phyloP scores from a whole-genome alignment of 225 moss, liverwort and hornwort species.

The Pseudoscleropodium purum region DNA sequence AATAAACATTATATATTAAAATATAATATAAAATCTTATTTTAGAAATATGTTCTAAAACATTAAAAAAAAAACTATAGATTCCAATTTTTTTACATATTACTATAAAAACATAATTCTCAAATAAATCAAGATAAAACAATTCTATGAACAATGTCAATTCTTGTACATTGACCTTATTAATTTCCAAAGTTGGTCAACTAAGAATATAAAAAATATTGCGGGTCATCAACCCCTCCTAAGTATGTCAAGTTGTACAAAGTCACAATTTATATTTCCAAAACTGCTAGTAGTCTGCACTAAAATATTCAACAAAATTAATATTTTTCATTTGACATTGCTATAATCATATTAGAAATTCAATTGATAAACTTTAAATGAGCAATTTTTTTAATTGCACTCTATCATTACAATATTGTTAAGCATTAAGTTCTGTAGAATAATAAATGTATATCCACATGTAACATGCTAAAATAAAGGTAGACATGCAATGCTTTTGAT shows the following conservation, averaged over 20 bases:
- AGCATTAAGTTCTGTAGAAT: not conserved
- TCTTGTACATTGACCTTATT: not conserved
- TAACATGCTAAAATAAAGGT: not conserved
- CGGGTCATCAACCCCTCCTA: not conserved
- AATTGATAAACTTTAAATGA: too few relatives aligned
- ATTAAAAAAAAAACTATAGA: too few relatives aligned
- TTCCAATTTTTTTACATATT: not conserved
- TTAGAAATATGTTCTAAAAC: not conserved
- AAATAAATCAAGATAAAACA: not conserved
- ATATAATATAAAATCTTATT: not conserved
- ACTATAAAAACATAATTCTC: not conserved
- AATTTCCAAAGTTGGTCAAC: not conserved
- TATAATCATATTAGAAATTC: not conserved
- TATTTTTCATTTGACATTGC: too few relatives aligned
- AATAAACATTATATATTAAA: too few relatives aligned
- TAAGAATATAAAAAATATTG: not conserved
- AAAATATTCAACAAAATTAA: not conserved
- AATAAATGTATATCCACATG: not conserved
- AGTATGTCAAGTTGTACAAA: not conserved
- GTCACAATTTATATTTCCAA: not conserved
- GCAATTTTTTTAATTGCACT: not conserved
- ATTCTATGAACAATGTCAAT: not conserved
- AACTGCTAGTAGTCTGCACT: not conserved
- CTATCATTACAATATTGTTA: not conserved
- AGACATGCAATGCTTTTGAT: not conserved